Percentiles rank a stretch among this genome's conserved stretches.
These are phyloP conservation scores for Pseudopithomyces maydicus DNA, from an alignment of 2,329 filamentous ascomycete species.

Conservation along the genomic window DNA sequence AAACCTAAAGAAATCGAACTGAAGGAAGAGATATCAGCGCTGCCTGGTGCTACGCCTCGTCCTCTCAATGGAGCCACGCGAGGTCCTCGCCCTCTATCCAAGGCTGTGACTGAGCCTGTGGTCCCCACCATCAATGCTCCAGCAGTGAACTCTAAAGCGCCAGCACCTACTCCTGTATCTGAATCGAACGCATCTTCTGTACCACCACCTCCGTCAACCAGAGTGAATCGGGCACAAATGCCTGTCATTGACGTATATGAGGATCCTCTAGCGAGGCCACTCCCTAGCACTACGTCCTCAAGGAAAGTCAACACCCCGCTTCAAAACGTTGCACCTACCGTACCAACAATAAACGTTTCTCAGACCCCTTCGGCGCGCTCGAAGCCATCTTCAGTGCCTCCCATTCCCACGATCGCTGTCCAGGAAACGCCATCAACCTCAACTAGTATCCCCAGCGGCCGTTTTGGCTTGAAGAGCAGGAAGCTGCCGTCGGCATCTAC, in stretches of 20 bases:
- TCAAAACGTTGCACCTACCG: slow-evolving; percentile 23
- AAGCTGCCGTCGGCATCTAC: slow-evolving; percentile 18
- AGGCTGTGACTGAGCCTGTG: slow-evolving; percentile 48
- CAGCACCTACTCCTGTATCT: slow-evolving; percentile 30
- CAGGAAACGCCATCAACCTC: slow-evolving; percentile 34
- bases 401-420: slow-evolving; percentile 29
- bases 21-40: slow-evolving; percentile 56
- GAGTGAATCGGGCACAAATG: slow-evolving; percentile 22
- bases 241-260: slow-evolving; percentile 34
- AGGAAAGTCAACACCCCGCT: slow-evolving; percentile 36
- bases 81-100: slow-evolving; percentile 32
- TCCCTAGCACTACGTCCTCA: slow-evolving; percentile 25
- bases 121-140: slow-evolving; percentile 59
- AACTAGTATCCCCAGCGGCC: slow-evolving; percentile 19
- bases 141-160: slow-evolving; percentile 18
- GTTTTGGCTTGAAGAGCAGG: slow-evolving; percentile 19
- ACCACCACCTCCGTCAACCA: slow-evolving; percentile 22
- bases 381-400: slow-evolving; percentile 31
- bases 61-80: slow-evolving; percentile 22
- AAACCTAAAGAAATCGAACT: slow-evolving; percentile 75
- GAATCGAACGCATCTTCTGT: slow-evolving; percentile 36
- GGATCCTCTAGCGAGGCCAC: slow-evolving; percentile 33
- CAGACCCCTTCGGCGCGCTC: slow-evolving; percentile 43
- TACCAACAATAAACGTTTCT: slow-evolving; percentile 57
- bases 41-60: slow-evolving; percentile 24